Percentiles rank a stretch among this genome's conserved stretches.
phyloP scores from a whole-genome alignment of 169 alveolate species.

The Blepharisma undulans region DNA sequence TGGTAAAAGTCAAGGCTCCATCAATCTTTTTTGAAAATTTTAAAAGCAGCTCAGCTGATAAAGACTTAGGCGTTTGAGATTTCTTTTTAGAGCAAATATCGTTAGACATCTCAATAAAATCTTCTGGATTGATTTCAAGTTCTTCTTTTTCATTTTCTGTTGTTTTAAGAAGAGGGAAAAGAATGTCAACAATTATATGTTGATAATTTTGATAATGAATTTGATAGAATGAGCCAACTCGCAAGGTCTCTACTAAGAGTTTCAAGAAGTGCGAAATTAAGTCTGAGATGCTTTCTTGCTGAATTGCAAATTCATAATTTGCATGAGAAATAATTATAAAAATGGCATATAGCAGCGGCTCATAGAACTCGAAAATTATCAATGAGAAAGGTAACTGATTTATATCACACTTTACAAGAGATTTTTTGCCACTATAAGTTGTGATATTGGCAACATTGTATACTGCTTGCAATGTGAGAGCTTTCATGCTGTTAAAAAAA shows the following conservation, averaged over 20 bases:
- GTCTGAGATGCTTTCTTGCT: neutral
- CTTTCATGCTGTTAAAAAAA: neutral
- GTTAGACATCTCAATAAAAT: constrained; percentile 65
- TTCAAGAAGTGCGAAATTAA: neutral
- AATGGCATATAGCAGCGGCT: neutral
- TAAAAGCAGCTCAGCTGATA: constrained; percentile 70
- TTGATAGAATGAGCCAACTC: neutral
- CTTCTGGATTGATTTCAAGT: constrained; percentile 65
- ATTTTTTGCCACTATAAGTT: neutral
- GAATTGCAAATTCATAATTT: neutral
- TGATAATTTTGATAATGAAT: neutral
- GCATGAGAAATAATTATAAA: neutral
- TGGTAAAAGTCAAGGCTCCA: constrained; percentile 53
- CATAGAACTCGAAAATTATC: neutral
- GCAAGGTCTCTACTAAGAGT: neutral
- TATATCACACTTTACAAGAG: neutral
- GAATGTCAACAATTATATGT: neutral
- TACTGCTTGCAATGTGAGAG: neutral
- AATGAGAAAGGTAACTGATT: neutral
- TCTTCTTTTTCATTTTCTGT: constrained; percentile 46
- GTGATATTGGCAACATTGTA: neutral
- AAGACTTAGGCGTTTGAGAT: constrained; percentile 57
- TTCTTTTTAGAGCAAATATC: constrained; percentile 73
- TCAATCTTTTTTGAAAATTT: constrained; percentile 70
- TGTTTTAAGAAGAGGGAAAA: constrained; percentile 26